Percentiles rank a stretch among this genome's conserved stretches.
These are phyloP conservation scores for Wickerhamiella siamensis DNA, from an alignment of 805 yeast genomes.

Conservation along the genomic window DNA sequence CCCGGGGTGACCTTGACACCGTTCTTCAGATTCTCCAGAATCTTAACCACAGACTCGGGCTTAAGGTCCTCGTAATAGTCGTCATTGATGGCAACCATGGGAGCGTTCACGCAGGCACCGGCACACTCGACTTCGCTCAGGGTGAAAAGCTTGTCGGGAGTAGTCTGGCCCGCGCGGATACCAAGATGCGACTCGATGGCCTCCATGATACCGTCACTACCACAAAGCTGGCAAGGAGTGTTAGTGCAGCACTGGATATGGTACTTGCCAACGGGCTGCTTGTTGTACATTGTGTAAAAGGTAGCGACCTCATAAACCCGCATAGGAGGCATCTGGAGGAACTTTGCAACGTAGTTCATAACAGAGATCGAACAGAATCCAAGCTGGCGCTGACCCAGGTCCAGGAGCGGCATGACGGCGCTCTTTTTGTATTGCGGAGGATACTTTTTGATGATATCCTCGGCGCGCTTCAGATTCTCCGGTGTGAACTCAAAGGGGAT, in stretches of 20 bases:
- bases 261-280: constrained; percentile 74
- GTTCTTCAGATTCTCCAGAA: constrained; percentile 47
- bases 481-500: constrained; percentile 59
- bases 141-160: constrained; percentile 60
- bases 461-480: constrained; percentile 54
- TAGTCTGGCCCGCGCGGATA: constrained; percentile 64
- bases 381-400: constrained; percentile 73
- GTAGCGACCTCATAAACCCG: constrained; percentile 88
- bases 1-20: constrained; percentile 56
- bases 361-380: constrained; percentile 79
- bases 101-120: constrained; percentile 87
- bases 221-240: constrained; percentile 78
- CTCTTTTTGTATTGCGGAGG: constrained; percentile 79
- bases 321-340: constrained; percentile 85
- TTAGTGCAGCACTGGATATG: constrained; percentile 80
- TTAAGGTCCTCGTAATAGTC: constrained; percentile 74
- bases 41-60: constrained; percentile 42
- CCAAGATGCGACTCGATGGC: constrained; percentile 48
- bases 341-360: constrained; percentile 78
- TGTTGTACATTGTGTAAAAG: constrained; percentile 80
- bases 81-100: constrained; percentile 75
- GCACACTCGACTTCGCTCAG: constrained; percentile 80
- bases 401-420: constrained; percentile 77
- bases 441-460: constrained; percentile 60
- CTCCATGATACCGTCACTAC: constrained; percentile 63